Evolutionary conservation across 306 rosid genomes (phyloP).

Genomic region (Vicia faba): DNA sequence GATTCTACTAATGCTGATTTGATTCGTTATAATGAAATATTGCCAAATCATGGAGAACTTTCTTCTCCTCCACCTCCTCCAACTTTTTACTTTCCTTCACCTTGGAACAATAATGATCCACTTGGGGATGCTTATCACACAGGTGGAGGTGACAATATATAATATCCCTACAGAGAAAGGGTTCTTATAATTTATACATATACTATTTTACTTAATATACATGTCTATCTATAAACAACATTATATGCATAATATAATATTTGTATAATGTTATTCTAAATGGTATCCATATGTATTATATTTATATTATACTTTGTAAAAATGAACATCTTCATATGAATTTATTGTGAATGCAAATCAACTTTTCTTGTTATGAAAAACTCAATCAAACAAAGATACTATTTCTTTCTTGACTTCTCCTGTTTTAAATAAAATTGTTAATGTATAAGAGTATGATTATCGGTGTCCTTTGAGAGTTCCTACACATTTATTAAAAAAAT

Average conservation of each 20-base stretch:
- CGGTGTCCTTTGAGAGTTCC: too few relatives aligned
- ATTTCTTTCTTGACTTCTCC: too few relatives aligned
- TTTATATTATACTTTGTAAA: not conserved
- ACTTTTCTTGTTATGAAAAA: not conserved
- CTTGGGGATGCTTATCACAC: slow-evolving; percentile 44
- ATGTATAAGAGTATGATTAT: too few relatives aligned
- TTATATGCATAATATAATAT: too few relatives aligned
- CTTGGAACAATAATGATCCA: slow-evolving; percentile 48
- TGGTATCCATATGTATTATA: not conserved
- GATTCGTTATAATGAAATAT: slow-evolving; percentile 49
- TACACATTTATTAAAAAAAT: too few relatives aligned
- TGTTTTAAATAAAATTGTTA: too few relatives aligned
- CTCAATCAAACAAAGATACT: too few relatives aligned
- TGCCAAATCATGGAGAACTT: slow-evolving; percentile 42
- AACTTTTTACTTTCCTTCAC: slow-evolving; percentile 46
- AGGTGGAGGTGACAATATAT: slow-evolving; percentile 43
- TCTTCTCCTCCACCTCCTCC: slow-evolving; percentile 43
- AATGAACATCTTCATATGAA: not conserved
- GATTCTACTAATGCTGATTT: slow-evolving; percentile 83
- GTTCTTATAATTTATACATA: too few relatives aligned
- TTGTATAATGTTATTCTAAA: not conserved
- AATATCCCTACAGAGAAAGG: not conserved
- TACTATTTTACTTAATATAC: too few relatives aligned
- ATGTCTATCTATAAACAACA: too few relatives aligned
- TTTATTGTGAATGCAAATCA: not conserved